Evolutionary conservation across 352 stramenopile species (phyloP).

Genomic region (Phytophthora palmivora): DNA sequence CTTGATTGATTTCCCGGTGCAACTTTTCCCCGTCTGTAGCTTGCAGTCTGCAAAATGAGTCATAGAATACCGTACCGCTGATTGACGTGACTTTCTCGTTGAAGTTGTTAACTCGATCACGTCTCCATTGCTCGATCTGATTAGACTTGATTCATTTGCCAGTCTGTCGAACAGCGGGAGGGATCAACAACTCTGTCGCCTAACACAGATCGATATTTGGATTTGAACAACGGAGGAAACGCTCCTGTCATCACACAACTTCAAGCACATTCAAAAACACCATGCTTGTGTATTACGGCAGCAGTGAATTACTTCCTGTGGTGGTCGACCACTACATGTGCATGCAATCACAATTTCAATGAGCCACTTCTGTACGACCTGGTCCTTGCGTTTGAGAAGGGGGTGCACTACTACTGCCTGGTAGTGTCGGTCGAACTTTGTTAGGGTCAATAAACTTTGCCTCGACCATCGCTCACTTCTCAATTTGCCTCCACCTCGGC

Average conservation of each 20-base stretch:
- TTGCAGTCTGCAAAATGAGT: too few relatives aligned
- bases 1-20: conserved; percentile 20
- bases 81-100: conserved; percentile 18
- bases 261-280: conserved; percentile 16
- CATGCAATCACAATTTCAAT: too few relatives aligned
- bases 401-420: not conserved
- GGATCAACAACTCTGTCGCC: too few relatives aligned
- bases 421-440: not conserved
- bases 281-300: conserved; percentile 6
- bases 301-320: too few relatives aligned
- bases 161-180: conserved; percentile 19
- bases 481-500: conserved; percentile 22
- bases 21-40: too few relatives aligned
- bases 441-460: not conserved
- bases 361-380: too few relatives aligned
- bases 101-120: conserved; percentile 21
- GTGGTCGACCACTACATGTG: too few relatives aligned
- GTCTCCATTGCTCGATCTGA: conserved; percentile 4
- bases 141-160: conserved; percentile 26
- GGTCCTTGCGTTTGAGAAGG: too few relatives aligned
- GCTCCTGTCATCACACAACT: conserved; percentile 16
- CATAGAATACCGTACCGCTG: not conserved
- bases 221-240: conserved; percentile 22
- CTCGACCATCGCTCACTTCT: conserved; percentile 16
- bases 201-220: conserved; percentile 10